These are phyloP conservation scores for Candida xyloterini DNA, from an alignment of 805 yeast genomes.

Conservation along the genomic window DNA sequence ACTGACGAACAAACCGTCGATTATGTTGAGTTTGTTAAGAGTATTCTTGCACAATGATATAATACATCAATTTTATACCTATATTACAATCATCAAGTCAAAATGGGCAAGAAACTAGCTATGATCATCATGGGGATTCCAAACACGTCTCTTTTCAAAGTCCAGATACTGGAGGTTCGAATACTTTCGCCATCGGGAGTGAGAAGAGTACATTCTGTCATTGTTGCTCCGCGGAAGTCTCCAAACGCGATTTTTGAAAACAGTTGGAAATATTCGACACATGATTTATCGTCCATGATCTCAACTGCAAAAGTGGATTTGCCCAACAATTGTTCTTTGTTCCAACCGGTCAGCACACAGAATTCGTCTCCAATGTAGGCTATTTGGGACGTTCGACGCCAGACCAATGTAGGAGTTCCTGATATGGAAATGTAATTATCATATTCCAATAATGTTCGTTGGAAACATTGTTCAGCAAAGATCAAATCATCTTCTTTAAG, in stretches of 20 bases:
- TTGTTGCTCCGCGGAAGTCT: slow-evolving; percentile 84
- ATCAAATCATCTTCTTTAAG: slow-evolving; percentile 87
- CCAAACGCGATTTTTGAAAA: slow-evolving; percentile 87
- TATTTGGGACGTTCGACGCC: slow-evolving; percentile 95
- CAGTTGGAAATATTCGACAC: slow-evolving; percentile 81
- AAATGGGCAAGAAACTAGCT: slow-evolving; percentile 86
- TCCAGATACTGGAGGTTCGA: slow-evolving; percentile 85
- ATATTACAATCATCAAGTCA: slow-evolving; percentile 29
- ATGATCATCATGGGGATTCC: slow-evolving; percentile 97
- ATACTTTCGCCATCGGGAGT: slow-evolving; percentile 55
- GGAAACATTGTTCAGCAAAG: slow-evolving; percentile 95
- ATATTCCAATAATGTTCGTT: slow-evolving; percentile 84
- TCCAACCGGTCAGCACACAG: slow-evolving; percentile 89
- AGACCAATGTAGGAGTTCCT: slow-evolving; percentile 92
- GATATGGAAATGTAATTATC: slow-evolving; percentile 78
- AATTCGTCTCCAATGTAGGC: slow-evolving; percentile 96
- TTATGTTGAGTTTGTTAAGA: slow-evolving; percentile 91
- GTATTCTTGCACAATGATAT: slow-evolving; percentile 76
- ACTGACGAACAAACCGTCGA: slow-evolving; percentile 94
- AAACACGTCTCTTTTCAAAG: slow-evolving; percentile 89
- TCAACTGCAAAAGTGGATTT: slow-evolving; percentile 75
- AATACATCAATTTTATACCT: slow-evolving; percentile 1
- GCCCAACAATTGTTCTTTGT: slow-evolving; percentile 60
- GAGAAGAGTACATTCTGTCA: slow-evolving; percentile 78
- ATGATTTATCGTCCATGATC: slow-evolving; percentile 82